Conservation (phyloP, 768 basidiomycete genomes). For the Termitomyces sp. region DNA sequence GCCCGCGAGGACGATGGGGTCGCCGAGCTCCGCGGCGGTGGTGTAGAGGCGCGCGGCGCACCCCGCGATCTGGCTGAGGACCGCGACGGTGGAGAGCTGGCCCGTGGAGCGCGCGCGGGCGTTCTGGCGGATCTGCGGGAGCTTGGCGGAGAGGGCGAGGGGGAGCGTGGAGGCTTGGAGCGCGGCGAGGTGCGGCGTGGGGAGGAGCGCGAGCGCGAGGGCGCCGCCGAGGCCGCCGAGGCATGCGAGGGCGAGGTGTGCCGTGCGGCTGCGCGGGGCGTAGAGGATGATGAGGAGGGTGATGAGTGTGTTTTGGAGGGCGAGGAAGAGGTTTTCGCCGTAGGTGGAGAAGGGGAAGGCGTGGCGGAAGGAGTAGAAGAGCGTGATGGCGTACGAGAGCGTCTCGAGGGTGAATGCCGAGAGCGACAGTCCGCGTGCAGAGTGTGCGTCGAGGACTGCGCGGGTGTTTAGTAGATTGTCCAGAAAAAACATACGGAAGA, state of each 20-base stretch:
- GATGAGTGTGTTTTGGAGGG: conserved; percentile 83
- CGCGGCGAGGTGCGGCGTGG: conserved; percentile 47
- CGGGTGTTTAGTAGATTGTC: neutral
- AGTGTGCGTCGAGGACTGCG: conserved; percentile 63
- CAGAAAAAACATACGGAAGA: conserved; percentile 6
- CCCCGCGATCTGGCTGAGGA: conserved; percentile 80
- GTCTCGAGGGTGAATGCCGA: conserved; percentile 90
- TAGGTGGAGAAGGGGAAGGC: conserved; percentile 95
- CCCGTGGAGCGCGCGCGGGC: conserved; percentile 73
- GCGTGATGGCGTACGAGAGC: conserved; percentile 81
- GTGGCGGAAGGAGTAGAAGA: conserved; percentile 82
- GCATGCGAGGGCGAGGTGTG: conserved; percentile 23
- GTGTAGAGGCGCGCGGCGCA: conserved; percentile 93
- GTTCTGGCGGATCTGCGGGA: conserved; percentile 91
- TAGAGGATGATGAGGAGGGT: conserved; percentile 82
- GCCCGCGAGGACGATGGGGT: conserved; percentile 72
- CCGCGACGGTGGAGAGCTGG: conserved; percentile 90
- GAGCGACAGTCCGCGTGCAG: conserved; percentile 84
- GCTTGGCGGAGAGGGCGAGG: conserved; percentile 85
- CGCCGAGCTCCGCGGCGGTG: conserved; percentile 84
- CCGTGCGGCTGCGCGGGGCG: conserved; percentile 27
- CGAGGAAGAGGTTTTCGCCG: conserved; percentile 94
- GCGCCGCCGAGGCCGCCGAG: conserved; percentile 21
- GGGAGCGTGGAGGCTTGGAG: conserved; percentile 88
- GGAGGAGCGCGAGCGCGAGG: conserved; percentile 39